phyloP scores from a whole-genome alignment of 805 yeast species.

The Cyberlindnera japonica region DNA sequence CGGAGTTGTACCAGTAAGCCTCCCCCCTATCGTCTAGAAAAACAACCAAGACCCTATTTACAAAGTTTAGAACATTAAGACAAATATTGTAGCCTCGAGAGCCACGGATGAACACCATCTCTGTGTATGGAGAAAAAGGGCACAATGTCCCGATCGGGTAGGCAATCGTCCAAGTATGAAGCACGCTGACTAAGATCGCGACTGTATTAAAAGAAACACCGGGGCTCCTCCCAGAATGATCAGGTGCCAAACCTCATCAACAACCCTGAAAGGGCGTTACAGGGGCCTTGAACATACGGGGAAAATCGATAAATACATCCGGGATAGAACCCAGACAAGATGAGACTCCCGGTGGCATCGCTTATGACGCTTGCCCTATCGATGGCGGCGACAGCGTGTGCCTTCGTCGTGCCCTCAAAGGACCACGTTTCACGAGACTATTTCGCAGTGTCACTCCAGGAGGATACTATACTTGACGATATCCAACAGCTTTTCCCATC shows the following conservation, averaged over 20 bases:
- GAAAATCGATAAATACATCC: neutral
- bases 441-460: constrained; percentile 56
- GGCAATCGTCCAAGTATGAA: neutral
- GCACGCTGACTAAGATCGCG: neutral
- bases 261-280: too few species aligned
- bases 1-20: constrained; percentile 50
- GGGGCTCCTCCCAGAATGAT: too few species aligned
- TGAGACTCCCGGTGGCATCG: constrained; percentile 9
- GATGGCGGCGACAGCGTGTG: too few species aligned
- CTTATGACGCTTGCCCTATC: constrained; percentile 3
- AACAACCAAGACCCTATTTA: neutral
- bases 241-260: too few species aligned
- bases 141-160: neutral
- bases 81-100: neutral
- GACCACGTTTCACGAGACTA: constrained; percentile 53
- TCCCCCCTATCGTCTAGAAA: neutral
- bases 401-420: constrained; percentile 39
- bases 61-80: neutral
- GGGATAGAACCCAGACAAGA: neutral
- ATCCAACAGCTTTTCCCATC: constrained; percentile 37
- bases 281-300: too few species aligned
- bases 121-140: too few species aligned
- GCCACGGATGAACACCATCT: too few species aligned
- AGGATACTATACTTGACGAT: constrained; percentile 30
- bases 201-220: too few species aligned